Percentiles rank a stretch among this genome's conserved stretches.
Conservation (phyloP, 345 rosid species). For the Rhodomyrtus tomentosa region DNA sequence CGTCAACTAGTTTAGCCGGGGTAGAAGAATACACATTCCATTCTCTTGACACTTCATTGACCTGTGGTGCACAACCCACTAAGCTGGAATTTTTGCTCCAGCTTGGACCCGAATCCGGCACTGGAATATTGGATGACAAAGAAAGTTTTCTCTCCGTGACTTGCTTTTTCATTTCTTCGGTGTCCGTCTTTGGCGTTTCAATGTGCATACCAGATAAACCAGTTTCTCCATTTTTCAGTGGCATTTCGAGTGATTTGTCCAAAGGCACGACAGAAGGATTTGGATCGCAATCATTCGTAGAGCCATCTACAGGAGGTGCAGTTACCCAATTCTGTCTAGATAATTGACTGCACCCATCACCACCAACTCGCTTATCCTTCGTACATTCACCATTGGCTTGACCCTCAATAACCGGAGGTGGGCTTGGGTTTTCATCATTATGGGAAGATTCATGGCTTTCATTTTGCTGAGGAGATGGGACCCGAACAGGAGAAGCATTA, state of each 20-base stretch:
- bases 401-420: slow-evolving; percentile 5
- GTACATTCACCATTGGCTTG: slow-evolving; percentile 2
- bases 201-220: slow-evolving; percentile 39
- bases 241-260: slow-evolving; percentile 26
- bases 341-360: slow-evolving; percentile 24
- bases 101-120: slow-evolving; percentile 56
- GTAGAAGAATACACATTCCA: slow-evolving; percentile 16
- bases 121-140: slow-evolving; percentile 28
- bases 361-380: slow-evolving; percentile 21
- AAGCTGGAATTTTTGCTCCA: slow-evolving; percentile 66
- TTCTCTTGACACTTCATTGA: slow-evolving; percentile 47
- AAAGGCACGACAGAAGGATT: slow-evolving; percentile 21
- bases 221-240: slow-evolving; percentile 29
- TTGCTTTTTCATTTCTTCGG: slow-evolving; percentile 30
- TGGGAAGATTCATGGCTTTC: slow-evolving; percentile 3
- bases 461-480: not conserved
- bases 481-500: slow-evolving; percentile 18
- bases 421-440: slow-evolving; percentile 7
- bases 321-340: slow-evolving; percentile 28
- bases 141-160: slow-evolving; percentile 37
- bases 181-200: slow-evolving; percentile 33
- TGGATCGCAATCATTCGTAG: slow-evolving; percentile 21
- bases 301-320: slow-evolving; percentile 9
- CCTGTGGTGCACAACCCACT: slow-evolving; percentile 39
- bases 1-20: slow-evolving; percentile 7